Evolutionary conservation across 176 grass and related monocot genomes (phyloP).

Genomic region (Avena sativa): DNA sequence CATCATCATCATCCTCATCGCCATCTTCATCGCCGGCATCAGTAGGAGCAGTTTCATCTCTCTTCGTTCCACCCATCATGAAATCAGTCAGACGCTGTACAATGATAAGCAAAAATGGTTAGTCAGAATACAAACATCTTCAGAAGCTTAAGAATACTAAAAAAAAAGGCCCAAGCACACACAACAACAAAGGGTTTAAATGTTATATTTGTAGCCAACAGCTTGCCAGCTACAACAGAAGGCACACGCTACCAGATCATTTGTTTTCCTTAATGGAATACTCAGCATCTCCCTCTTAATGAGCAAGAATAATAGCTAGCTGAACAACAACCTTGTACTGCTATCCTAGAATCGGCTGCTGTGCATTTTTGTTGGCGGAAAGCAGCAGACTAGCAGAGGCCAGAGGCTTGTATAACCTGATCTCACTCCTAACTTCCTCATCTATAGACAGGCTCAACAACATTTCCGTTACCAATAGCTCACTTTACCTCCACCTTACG

Average conservation of each 20-base stretch:
- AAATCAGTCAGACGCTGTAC: constrained; percentile 49
- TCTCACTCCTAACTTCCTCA: not conserved
- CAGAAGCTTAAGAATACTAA: not conserved
- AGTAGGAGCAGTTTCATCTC: constrained; percentile 47
- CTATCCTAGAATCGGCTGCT: not conserved
- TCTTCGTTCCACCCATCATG: constrained; percentile 40
- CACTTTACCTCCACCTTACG: not conserved
- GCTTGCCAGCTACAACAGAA: not conserved
- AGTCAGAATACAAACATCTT: not conserved
- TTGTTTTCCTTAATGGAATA: not conserved
- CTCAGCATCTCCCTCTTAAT: not conserved
- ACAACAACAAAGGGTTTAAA: not conserved
- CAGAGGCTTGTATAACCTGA: not conserved
- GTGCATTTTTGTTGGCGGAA: not conserved
- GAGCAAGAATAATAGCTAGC: not conserved
- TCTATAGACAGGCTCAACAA: not conserved
- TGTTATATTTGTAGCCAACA: not conserved
- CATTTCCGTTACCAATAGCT: not conserved
- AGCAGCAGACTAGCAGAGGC: not conserved
- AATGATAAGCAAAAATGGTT: constrained; percentile 30
- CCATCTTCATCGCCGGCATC: constrained; percentile 69
- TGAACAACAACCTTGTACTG: not conserved
- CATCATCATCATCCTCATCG: constrained; percentile 45
- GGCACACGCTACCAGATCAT: not conserved
- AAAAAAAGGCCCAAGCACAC: constrained; percentile 3